Base-by-base conservation (phyloP, 768 basidiomycete genomes). In the Rhizopogon sp. region DNA sequence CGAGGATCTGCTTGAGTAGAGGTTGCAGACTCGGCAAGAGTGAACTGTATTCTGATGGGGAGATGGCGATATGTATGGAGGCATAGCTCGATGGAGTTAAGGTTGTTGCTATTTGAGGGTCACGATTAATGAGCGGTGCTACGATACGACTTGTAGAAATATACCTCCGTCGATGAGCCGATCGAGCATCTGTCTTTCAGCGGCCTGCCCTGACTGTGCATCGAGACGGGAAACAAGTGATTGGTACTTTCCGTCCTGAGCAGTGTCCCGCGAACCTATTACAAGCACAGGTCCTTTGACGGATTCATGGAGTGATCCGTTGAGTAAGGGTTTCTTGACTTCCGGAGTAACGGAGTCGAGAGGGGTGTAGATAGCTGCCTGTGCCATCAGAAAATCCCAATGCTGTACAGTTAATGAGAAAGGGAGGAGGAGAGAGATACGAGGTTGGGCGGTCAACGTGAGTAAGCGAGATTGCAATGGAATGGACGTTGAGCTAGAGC, bases 161-260 rank as follows among this genome's bases (percentile, higher is more conserved):
- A 51, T 63, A 93, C 92, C 92, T 74, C 81, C 79, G 69, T 90
- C 92, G 14, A 92, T 73, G 58, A 95, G 72, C 57, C 93, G 78
- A 68, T 95, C 92, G 28, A 93, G 72, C 74, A 94, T 82, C 65
- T 92, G 85, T 63, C 80, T 85, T 62, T 94, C 90, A 31, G 91
- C 84, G 33, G 72, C 64, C 58, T 78, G 70, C 17, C 61, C 58
- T 29, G 59, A 31, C 16, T 74, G 76, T 55, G 69, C 69, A 68
- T 82, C 80, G 55, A 92, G 72, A 59, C 77, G 74, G 6, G 82
- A 76, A 50, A 91, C 77, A 58, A 90, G 72, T 1, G 79, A 69
- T 68, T 93, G 90, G 66, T 92, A 93, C 66, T 77, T 79, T 33
- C 92, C 93, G 64, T 91, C 83, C 66, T 82, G 79, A 3, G 91